A percentile compares a stretch with the other conserved stretches of the same genome.
Conservation (phyloP, 1,284 basidiomycete species). For the Fistulina hepatica region DNA sequence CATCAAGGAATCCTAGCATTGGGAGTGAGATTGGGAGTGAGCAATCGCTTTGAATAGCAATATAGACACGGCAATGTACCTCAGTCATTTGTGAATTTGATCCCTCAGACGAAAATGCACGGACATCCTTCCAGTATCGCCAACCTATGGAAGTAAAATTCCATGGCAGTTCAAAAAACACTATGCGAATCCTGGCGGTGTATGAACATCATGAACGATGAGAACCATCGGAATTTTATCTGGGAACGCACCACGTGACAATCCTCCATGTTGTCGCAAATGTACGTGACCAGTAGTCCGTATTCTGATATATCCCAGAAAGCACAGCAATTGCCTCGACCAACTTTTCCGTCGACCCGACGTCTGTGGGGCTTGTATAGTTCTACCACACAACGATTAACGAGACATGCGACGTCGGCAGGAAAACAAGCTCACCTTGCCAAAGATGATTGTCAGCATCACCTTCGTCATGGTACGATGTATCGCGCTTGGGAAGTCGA, state of each 20-base stretch:
- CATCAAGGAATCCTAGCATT: slow-evolving; percentile 10
- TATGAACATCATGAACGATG: too few species aligned
- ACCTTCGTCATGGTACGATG: slow-evolving; percentile 16
- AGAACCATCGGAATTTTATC: too few species aligned
- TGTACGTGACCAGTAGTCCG: too few species aligned
- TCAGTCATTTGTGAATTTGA: slow-evolving; percentile 9
- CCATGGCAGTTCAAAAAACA: slow-evolving; percentile 20
- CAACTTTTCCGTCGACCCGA: slow-evolving; percentile 26
- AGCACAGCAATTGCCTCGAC: too few species aligned
- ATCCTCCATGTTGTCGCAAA: too few species aligned
- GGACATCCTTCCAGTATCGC: slow-evolving; percentile 12
- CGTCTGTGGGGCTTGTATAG: slow-evolving; percentile 20
- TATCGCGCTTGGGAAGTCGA: slow-evolving; percentile 11
- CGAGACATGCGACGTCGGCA: background rate
- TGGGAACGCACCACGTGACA: too few species aligned
- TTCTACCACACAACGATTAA: background rate
- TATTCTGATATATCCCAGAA: too few species aligned
- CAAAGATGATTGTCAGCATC: slow-evolving; percentile 23
- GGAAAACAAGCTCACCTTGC: slow-evolving; percentile 21
- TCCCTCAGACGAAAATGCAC: slow-evolving; percentile 4
- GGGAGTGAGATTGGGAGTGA: slow-evolving; percentile 11
- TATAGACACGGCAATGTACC: slow-evolving; percentile 8
- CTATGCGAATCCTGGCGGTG: too few species aligned
- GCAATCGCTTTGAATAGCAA: too few species aligned
- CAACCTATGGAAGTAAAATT: slow-evolving; percentile 15